Evolutionary conservation across 148 eudicot species (phyloP).

Genomic region (Silene latifolia): DNA sequence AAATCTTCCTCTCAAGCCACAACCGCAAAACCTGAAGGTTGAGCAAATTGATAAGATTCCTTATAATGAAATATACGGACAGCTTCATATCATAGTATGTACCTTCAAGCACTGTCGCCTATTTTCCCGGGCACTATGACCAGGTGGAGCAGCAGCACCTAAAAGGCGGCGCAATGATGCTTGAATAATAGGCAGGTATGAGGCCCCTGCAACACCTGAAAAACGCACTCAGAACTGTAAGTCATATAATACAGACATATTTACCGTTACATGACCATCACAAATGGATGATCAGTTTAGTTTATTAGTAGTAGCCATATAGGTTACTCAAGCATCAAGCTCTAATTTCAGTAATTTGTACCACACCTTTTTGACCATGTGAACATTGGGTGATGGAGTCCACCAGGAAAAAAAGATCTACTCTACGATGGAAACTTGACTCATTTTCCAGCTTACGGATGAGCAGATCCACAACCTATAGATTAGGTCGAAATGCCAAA

Average conservation of each 20-base stretch:
- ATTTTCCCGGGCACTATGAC: slow-evolving; percentile 73
- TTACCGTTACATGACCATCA: background rate
- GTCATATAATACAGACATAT: background rate
- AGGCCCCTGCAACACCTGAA: slow-evolving; percentile 83
- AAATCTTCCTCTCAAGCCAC: slow-evolving; percentile 95
- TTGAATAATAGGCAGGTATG: slow-evolving; percentile 80
- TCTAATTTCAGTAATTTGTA: background rate
- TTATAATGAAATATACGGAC: slow-evolving; percentile 4
- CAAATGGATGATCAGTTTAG: background rate
- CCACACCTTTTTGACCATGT: slow-evolving; percentile 78
- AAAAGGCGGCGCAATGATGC: slow-evolving; percentile 79
- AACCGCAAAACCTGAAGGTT: slow-evolving; percentile 60
- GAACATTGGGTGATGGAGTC: slow-evolving; percentile 97
- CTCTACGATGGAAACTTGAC: slow-evolving; percentile 71
- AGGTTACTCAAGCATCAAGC: slow-evolving; percentile 1
- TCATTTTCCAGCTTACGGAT: slow-evolving; percentile 76
- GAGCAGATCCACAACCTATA: slow-evolving; percentile 91
- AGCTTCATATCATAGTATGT: slow-evolving; percentile 12
- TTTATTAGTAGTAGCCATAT: background rate
- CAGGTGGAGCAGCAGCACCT: slow-evolving; percentile 90
- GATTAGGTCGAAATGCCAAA: background rate
- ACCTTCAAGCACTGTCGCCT: slow-evolving; percentile 95
- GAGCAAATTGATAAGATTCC: slow-evolving; percentile 1
- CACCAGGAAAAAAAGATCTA: slow-evolving; percentile 90
- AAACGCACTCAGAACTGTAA: background rate